phyloP scores from a whole-genome alignment of 148 eudicot genomes.

The Persicaria maculosa region DNA sequence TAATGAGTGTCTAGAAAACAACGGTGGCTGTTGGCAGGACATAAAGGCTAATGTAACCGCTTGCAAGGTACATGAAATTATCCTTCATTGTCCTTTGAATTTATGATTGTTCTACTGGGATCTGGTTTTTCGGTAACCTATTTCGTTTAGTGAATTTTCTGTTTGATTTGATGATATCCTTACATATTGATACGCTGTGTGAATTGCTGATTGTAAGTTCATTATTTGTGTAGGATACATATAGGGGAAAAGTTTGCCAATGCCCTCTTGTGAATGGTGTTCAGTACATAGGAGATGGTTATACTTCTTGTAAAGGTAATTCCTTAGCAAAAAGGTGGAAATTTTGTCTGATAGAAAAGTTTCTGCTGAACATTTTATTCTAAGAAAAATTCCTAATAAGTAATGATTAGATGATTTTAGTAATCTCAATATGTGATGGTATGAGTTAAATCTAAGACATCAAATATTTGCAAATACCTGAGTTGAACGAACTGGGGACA shows the following conservation, averaged over 20 bases:
- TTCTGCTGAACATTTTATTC: background rate
- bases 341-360: background rate
- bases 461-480: background rate
- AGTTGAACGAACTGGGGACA: background rate
- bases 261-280: slow-evolving; percentile 76
- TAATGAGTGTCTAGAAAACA: slow-evolving; percentile 65
- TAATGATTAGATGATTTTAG: background rate
- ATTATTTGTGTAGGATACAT: slow-evolving; percentile 53
- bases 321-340: background rate
- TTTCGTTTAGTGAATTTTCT: background rate
- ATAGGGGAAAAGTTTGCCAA: slow-evolving; percentile 80
- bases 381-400: background rate
- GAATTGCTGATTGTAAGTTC: background rate
- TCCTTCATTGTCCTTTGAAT: background rate
- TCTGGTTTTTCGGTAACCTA: background rate
- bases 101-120: background rate
- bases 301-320: slow-evolving; percentile 65
- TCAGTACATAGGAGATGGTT: slow-evolving; percentile 86
- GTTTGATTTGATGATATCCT: slow-evolving; percentile 6
- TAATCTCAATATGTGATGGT: background rate
- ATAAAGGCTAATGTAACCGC: slow-evolving; percentile 44
- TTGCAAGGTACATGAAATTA: slow-evolving; percentile 47
- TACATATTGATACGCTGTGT: background rate
- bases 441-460: background rate
- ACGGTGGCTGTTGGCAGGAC: slow-evolving; percentile 94